Base-by-base conservation (phyloP, 2,329 filamentous ascomycete species). In the Helotiales sp. region DNA sequence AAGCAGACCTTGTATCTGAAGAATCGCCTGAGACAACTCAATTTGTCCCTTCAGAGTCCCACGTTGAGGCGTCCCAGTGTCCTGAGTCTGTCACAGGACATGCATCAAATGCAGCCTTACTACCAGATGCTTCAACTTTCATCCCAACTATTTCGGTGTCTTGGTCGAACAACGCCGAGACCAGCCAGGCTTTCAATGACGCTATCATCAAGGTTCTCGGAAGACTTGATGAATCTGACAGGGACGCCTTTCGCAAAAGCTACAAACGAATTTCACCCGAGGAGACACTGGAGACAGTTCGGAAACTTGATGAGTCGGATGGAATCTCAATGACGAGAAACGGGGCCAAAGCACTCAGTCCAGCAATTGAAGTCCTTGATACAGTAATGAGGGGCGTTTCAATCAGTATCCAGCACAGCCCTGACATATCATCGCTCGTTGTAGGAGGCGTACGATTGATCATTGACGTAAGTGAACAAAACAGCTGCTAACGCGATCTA, bases 391-490 rank as follows among this genome's bases (percentile, higher is more conserved):
- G 26, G 20, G 34, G 52, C 26, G 28, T 55, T 37, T 28, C 26
- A 13, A 55, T 55, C 28, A 20, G 26, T 37, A 55, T 55, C 34
- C 52, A 55, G 20, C 52, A 55, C 11, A 55, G 52, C 13, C 52
- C 52, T 34, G 52, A 55, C 6, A 55, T 55, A 7, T 55, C 52
- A 8, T 55, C 52, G 15, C 52, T 55, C n/a, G 52, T 55, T 20
- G 28, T 55, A n/a, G 52, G 52, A 34, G 52, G 52, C 10, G 15
- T 55, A 20, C 26, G 52, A n/a, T 26, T 55, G 28, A 28, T 55
- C 52, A 55, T 55, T 20, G 52, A 55, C 15, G 52, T 55, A 34
- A 55, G 52, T 55, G 15, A 37, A 1, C 10, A 3, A 55, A 34
- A 3, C 15, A 28, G n/a, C 32, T n/a, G 15, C 10, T 32, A 32